Percentiles rank a stretch among this genome's conserved stretches.
phyloP scores from a whole-genome alignment of 2,329 filamentous ascomycete genomes.

The Neonectria neomacrospora region DNA sequence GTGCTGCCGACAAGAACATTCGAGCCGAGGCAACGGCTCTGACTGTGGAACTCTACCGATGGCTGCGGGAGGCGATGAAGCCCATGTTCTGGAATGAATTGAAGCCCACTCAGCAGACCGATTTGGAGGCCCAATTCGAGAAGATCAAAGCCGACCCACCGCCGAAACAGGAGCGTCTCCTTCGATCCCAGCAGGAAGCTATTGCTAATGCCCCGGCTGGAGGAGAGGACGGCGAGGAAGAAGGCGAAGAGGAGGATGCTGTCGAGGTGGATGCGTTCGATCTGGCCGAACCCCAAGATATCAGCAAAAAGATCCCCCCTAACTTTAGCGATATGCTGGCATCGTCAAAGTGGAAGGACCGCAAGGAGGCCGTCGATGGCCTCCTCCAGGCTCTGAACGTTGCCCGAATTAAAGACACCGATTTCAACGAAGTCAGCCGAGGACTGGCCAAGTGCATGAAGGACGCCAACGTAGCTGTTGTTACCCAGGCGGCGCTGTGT shows the following conservation, averaged over 20 bases:
- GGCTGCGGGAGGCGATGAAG: constrained; percentile 98
- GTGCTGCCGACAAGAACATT: constrained; percentile 97
- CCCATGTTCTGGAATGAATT: constrained; percentile 96
- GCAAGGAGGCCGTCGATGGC: constrained; percentile 92
- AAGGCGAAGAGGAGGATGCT: constrained; percentile 61
- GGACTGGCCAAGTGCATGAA: constrained; percentile 97
- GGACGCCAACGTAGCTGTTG: constrained; percentile 95
- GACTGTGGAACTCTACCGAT: constrained; percentile 94
- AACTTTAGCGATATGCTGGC: constrained; percentile 85
- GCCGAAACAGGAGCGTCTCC: constrained; percentile 89
- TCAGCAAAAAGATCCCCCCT: constrained; percentile 81
- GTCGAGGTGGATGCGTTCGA: constrained; percentile 83
- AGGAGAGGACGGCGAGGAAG: constrained; percentile 66
- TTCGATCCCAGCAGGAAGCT: constrained; percentile 89
- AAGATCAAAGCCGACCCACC: constrained; percentile 87
- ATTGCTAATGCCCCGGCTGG: constrained; percentile 73
- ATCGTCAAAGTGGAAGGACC: constrained; percentile 98
- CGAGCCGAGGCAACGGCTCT: constrained; percentile 92
- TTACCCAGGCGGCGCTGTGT: constrained; percentile 92
- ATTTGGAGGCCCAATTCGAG: constrained; percentile 94
- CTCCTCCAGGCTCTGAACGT: constrained; percentile 82
- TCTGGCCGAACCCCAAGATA: constrained; percentile 87
- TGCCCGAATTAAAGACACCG: constrained; percentile 89
- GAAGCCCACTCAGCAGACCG: constrained; percentile 94
- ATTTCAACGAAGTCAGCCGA: constrained; percentile 85